phyloP scores from a whole-genome alignment of 1,284 basidiomycete genomes.

The Naganishia cerealis region DNA sequence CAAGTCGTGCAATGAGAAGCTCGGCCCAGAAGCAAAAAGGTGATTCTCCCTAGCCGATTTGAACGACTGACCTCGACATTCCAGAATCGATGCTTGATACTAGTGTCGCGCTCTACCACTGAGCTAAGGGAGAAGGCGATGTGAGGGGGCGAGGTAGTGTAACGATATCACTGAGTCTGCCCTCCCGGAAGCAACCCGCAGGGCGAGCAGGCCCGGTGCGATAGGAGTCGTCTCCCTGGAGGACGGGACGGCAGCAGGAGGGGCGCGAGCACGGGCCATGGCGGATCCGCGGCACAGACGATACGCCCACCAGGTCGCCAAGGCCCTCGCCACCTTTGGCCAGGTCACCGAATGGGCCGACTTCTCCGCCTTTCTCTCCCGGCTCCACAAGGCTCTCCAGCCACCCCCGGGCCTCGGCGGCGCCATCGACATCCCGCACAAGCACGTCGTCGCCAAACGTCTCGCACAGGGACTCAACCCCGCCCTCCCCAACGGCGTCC shows the following conservation, averaged over 20 bases:
- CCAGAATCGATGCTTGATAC: background rate
- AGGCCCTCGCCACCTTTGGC: slow-evolving; percentile 88
- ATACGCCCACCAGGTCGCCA: slow-evolving; percentile 86
- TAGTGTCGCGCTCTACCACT: slow-evolving; percentile 28
- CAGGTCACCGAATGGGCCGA: slow-evolving; percentile 99
- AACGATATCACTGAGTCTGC: slow-evolving; percentile 1
- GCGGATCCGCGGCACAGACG: slow-evolving; percentile 93
- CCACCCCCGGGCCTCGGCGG: slow-evolving; percentile 63
- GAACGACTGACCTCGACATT: slow-evolving; percentile 20
- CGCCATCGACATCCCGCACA: slow-evolving; percentile 86
- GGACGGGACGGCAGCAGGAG: too few species aligned
- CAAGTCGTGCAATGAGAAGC: too few species aligned
- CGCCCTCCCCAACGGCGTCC: slow-evolving; percentile 91
- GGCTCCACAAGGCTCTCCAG: slow-evolving; percentile 92
- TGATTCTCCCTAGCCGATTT: slow-evolving; percentile 7
- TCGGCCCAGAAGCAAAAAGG: too few species aligned
- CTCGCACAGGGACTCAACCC: slow-evolving; percentile 96
- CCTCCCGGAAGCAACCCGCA: background rate
- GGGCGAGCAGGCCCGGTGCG: too few species aligned
- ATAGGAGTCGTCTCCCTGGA: too few species aligned
- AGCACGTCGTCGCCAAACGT: slow-evolving; percentile 90
- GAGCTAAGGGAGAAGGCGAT: slow-evolving; percentile 24
- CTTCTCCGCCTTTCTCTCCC: slow-evolving; percentile 95
- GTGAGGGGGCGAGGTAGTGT: too few species aligned
- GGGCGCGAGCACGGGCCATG: too few species aligned